Conservation (phyloP, 2,329 filamentous ascomycete genomes). For the Aspergillus felis region DNA sequence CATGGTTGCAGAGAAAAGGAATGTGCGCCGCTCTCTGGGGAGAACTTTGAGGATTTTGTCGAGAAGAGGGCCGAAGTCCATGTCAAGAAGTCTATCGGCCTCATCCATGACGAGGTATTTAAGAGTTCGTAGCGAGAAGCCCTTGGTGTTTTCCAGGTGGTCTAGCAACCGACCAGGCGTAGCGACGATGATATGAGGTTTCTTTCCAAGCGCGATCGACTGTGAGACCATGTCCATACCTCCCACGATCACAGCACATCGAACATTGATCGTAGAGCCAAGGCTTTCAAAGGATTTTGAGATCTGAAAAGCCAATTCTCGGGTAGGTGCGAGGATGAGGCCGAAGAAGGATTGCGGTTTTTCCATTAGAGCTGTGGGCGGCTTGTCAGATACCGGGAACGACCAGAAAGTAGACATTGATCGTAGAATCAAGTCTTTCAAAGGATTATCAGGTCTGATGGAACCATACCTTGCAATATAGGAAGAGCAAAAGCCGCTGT, state of each 20-base stretch:
- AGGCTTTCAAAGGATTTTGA: slow-evolving; percentile 82
- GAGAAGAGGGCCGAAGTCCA: slow-evolving; percentile 88
- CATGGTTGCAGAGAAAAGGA: slow-evolving; percentile 92
- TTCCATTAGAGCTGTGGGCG: slow-evolving; percentile 64
- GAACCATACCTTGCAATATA: slow-evolving; percentile 63
- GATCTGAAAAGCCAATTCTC: slow-evolving; percentile 91
- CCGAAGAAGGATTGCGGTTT: slow-evolving; percentile 81
- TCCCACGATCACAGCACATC: slow-evolving; percentile 81
- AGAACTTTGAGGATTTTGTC: slow-evolving; percentile 92
- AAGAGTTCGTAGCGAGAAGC: slow-evolving; percentile 76
- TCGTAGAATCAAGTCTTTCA: too few species aligned
- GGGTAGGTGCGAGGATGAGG: slow-evolving; percentile 87
- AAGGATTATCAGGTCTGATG: background rate
- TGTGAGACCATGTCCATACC: slow-evolving; percentile 96
- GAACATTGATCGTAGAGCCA: slow-evolving; percentile 80
- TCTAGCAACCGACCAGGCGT: slow-evolving; percentile 87
- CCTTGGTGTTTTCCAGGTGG: slow-evolving; percentile 94
- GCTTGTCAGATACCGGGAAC: slow-evolving; percentile 1
- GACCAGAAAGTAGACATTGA: background rate
- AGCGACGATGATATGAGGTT: slow-evolving; percentile 88
- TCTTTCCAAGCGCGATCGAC: slow-evolving; percentile 86
- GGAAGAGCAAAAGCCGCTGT: slow-evolving; percentile 92
- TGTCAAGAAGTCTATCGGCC: slow-evolving; percentile 84
- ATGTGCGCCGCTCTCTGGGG: slow-evolving; percentile 72
- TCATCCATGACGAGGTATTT: slow-evolving; percentile 95